Percentiles rank a stretch among this genome's conserved stretches.
These are phyloP conservation scores for Cupressus sempervirens DNA, from an alignment of 75 land plant species.

Conservation along the genomic window DNA sequence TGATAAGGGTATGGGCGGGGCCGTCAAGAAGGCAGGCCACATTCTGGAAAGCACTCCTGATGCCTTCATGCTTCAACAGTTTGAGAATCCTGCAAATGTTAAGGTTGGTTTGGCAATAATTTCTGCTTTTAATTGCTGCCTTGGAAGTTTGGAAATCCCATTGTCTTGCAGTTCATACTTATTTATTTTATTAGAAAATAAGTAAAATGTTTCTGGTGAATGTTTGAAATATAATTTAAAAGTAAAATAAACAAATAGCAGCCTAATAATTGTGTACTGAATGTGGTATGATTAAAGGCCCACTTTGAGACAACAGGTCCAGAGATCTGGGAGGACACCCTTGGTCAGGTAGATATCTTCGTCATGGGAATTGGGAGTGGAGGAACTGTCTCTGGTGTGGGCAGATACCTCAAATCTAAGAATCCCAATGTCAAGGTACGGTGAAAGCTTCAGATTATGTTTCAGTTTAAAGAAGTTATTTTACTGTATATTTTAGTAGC, in stretches of 20 bases:
- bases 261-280: too few relatives aligned
- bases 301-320: slow-evolving; percentile 94
- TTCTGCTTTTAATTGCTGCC: too few relatives aligned
- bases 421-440: slow-evolving; percentile 89
- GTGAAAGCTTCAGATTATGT: too few relatives aligned
- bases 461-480: too few relatives aligned
- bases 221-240: too few relatives aligned
- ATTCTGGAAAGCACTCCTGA: slow-evolving; percentile 59
- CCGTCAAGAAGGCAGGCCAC: slow-evolving; percentile 71
- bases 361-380: slow-evolving; percentile 96
- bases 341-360: slow-evolving; percentile 83
- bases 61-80: slow-evolving; percentile 90
- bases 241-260: too few relatives aligned
- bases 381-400: slow-evolving; percentile 94
- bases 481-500: too few relatives aligned
- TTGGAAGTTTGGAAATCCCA: too few relatives aligned
- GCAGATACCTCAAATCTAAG: slow-evolving; percentile 75
- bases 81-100: slow-evolving; percentile 75
- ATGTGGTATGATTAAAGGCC: slow-evolving; percentile 25
- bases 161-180: too few relatives aligned
- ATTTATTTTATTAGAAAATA: too few relatives aligned
- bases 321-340: slow-evolving; percentile 90
- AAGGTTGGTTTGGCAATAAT: slow-evolving; percentile 37
- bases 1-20: slow-evolving; percentile 83
- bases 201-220: too few relatives aligned